phyloP scores from a whole-genome alignment of 257 asterid genomes.

The Sherardia arvensis region DNA sequence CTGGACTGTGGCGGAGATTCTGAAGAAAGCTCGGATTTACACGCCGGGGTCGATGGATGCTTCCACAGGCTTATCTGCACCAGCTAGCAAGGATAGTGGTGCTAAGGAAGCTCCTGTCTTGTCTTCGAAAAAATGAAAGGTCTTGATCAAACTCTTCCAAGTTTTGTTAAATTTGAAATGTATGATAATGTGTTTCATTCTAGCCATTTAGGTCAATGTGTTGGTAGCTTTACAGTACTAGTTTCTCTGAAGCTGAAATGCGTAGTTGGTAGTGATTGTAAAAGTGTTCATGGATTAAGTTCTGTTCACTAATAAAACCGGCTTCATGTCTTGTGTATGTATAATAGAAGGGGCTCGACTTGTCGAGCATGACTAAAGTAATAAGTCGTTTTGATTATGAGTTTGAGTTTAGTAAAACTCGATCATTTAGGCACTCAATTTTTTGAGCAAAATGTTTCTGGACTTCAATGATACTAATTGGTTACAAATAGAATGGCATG shows the following conservation, averaged over 20 bases:
- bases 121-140: neutral
- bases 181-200: neutral
- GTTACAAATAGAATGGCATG: no score
- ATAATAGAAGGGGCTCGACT: neutral
- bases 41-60: slow-evolving; percentile 29
- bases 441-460: neutral
- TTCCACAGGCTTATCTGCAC: slow-evolving; percentile 12
- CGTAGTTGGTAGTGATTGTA: no score
- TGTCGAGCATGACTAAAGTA: neutral
- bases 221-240: no score
- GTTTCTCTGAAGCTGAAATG: no score
- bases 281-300: no score
- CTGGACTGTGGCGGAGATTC: slow-evolving; percentile 75
- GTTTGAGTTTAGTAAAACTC: neutral
- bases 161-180: neutral
- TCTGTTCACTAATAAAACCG: no score
- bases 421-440: neutral
- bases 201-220: neutral
- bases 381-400: neutral
- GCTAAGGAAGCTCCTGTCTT: neutral
- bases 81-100: slow-evolving; percentile 5
- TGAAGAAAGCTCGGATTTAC: slow-evolving; percentile 66
- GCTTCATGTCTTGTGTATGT: no score
- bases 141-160: neutral
- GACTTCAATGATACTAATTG: no score